Evolutionary conservation across 2,329 filamentous ascomycete genomes (phyloP).

Genomic region (Cryoendolithus antarcticus): DNA sequence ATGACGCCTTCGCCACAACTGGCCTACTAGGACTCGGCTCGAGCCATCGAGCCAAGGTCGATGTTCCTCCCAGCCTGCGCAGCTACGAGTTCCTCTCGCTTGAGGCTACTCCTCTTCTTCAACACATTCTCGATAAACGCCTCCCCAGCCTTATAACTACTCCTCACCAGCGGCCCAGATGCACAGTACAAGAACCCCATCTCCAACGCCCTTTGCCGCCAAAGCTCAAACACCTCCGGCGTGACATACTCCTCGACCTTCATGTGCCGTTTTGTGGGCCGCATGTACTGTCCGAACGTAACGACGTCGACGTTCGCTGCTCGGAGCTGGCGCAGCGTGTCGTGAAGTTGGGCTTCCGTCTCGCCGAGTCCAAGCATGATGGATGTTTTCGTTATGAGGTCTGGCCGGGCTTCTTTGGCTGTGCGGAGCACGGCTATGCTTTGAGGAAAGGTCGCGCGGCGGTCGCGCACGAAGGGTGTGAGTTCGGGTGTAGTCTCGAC

Average conservation of each 20-base stretch:
- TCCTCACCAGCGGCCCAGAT: constrained; percentile 81
- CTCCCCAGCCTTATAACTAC: constrained; percentile 95
- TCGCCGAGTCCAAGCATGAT: constrained; percentile 95
- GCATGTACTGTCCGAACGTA: constrained; percentile 99
- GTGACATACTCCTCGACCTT: constrained; percentile 92
- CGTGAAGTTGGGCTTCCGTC: constrained; percentile 76
- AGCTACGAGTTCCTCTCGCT: constrained; percentile 21
- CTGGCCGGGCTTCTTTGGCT: constrained; percentile 64
- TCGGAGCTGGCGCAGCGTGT: constrained; percentile 69
- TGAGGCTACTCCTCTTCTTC: constrained; percentile 52
- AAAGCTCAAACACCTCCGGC: constrained; percentile 80
- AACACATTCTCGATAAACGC: constrained; percentile 98
- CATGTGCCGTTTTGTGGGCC: constrained; percentile 94
- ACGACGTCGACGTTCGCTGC: constrained; percentile 80
- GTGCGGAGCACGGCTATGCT: constrained; percentile 67
- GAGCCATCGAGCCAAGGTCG: constrained; percentile 2
- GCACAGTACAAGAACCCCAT: constrained; percentile 97
- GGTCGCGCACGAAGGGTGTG: constrained; percentile 80
- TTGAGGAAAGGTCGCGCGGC: constrained; percentile 79
- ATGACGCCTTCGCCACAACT: too few species aligned
- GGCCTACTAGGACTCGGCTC: too few species aligned
- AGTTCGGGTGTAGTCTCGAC: constrained; percentile 88
- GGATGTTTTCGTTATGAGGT: constrained; percentile 94
- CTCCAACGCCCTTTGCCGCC: constrained; percentile 79
- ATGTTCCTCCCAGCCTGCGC: constrained; percentile 17